phyloP scores from a whole-genome alignment of 306 rosid genomes.

The Cicer cuneatum region DNA sequence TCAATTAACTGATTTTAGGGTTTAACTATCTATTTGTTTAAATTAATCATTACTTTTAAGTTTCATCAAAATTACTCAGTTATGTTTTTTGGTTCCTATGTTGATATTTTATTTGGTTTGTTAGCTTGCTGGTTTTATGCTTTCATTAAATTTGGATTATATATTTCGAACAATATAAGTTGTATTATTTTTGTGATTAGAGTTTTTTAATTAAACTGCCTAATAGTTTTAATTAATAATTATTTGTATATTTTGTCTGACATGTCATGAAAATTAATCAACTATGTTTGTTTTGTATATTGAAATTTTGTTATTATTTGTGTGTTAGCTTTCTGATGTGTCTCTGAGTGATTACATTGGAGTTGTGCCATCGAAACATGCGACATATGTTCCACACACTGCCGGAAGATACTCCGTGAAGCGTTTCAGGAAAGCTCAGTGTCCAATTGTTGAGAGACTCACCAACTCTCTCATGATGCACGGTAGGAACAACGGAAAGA shows the following conservation, averaged over 20 bases:
- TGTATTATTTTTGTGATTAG: too few relatives aligned
- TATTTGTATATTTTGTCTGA: too few relatives aligned
- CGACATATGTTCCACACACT: slow-evolving; percentile 68
- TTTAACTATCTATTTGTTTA: neutral
- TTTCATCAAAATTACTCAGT: neutral
- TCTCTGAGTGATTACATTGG: slow-evolving; percentile 64
- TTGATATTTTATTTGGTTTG: neutral
- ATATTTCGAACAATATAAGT: too few relatives aligned
- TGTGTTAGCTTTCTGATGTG: slow-evolving; percentile 50
- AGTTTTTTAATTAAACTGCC: too few relatives aligned
- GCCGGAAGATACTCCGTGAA: slow-evolving; percentile 54
- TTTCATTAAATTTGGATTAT: too few relatives aligned
- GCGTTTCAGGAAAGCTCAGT: slow-evolving; percentile 54
- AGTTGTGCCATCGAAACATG: slow-evolving; percentile 58
- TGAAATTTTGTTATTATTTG: neutral
- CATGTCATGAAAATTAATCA: too few relatives aligned
- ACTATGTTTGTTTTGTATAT: too few relatives aligned
- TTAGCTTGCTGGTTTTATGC: too few relatives aligned
- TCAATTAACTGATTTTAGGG: neutral
- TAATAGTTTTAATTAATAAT: too few relatives aligned
- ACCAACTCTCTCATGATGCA: slow-evolving; percentile 74
- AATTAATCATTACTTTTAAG: too few relatives aligned
- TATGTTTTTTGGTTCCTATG: neutral
- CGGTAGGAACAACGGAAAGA: slow-evolving; percentile 53
- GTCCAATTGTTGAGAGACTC: slow-evolving; percentile 69